phyloP scores from a whole-genome alignment of 176 grass and related monocot genomes.

The Thalia dealbata region DNA sequence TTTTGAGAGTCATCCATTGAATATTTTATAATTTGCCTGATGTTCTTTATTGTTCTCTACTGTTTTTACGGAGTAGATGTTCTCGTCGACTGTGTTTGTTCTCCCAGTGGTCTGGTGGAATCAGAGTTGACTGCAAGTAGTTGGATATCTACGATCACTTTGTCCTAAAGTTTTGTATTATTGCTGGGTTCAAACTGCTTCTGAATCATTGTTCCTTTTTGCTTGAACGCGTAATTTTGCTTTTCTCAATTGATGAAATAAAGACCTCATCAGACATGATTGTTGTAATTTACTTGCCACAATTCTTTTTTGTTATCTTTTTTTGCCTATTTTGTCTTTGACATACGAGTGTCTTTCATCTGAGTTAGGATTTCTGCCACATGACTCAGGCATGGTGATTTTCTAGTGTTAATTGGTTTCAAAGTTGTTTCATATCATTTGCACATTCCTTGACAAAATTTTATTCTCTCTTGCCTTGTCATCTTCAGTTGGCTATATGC shows the following conservation, averaged over 20 bases:
- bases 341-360: background rate
- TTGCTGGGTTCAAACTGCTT: background rate
- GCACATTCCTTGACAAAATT: constrained; percentile 8
- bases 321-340: no score
- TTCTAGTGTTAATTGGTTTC: background rate
- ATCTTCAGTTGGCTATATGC: constrained; percentile 96
- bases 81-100: no score
- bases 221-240: background rate
- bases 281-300: background rate
- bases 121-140: no score
- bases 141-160: no score
- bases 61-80: no score
- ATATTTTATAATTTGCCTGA: no score
- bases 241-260: background rate
- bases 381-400: background rate
- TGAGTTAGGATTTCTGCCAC: background rate
- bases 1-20: no score
- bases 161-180: background rate
- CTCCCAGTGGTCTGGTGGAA: no score
- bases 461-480: constrained; percentile 26
- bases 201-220: background rate
- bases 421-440: background rate
- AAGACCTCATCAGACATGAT: no score
- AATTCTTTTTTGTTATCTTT: background rate
- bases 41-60: no score